Evolutionary conservation across 148 eudicot species (phyloP).

Genomic region (Cornus kousa): DNA sequence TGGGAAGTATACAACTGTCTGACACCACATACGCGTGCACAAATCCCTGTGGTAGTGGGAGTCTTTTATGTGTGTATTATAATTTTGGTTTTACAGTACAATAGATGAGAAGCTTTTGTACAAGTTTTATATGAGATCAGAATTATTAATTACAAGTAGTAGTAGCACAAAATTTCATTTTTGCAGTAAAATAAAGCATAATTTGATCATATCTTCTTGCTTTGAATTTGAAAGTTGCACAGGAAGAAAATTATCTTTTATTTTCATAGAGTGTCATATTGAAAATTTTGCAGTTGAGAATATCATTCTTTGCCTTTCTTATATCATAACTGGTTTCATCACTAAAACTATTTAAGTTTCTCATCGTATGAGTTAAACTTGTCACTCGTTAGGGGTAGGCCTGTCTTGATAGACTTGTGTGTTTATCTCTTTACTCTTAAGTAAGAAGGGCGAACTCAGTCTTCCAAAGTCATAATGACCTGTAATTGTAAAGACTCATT

Average conservation of each 20-base stretch:
- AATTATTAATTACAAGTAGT: too few species aligned
- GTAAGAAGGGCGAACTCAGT: background rate
- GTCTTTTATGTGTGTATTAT: background rate
- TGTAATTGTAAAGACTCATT: too few species aligned
- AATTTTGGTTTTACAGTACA: too few species aligned
- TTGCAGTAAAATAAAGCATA: too few species aligned
- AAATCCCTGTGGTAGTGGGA: background rate
- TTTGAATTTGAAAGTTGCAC: background rate
- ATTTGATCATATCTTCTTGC: background rate
- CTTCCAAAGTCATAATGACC: background rate
- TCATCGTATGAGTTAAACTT: background rate
- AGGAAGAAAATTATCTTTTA: background rate
- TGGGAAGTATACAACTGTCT: background rate
- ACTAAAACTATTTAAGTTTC: background rate
- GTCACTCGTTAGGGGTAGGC: background rate
- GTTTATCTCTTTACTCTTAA: background rate
- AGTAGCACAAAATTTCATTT: background rate
- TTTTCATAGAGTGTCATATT: background rate
- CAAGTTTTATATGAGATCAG: too few species aligned
- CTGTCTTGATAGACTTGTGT: background rate
- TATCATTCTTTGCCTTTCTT: background rate
- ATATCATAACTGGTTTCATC: background rate
- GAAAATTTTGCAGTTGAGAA: background rate
- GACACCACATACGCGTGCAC: background rate
- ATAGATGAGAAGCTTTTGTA: too few species aligned